Base-by-base conservation (phyloP, 148 eudicot genomes). In the Rhododendron ferrugineum region DNA sequence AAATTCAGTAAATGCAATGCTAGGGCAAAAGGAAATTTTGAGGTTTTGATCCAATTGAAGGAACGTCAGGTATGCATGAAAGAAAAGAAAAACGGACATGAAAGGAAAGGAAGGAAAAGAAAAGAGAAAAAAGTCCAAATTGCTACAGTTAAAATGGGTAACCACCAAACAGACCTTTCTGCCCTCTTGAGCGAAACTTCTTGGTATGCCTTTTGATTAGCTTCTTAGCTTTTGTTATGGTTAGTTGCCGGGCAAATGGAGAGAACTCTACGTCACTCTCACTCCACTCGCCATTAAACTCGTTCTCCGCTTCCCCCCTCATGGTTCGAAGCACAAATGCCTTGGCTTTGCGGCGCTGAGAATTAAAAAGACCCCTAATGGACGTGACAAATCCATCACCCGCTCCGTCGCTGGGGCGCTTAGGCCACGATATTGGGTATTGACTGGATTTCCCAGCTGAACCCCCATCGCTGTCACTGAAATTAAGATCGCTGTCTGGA, bases 301-400 rank as follows among this genome's bases (percentile, higher is more conserved):
- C 99, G 84, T 92, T 92, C 68, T 94, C 98, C 32, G 85, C 94
- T 52, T 97, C 99, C 81, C 98, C 99, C 86, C 99, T 93, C 99
- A 97, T 97, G 84, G 99, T 97, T n/a, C 98, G 94, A 32, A 95
- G 89, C 76, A 95, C 96, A 91, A 97, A 97, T 80, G 95, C 96
- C 93, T 94, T 97, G 85, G 99, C 99, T 89, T 94, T 97, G 60
- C 99, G 94, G 36, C 97, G 96, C 85, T 95, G 97, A 84, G 98
- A 92, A 89, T 89, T 92, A 68, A 97, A 97, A 49, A 97, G 92
- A 34, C 99, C 99, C 86, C 89, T 97, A 84, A 97, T 90, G 46
- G 99, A 97, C 36, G 96, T 94, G 34, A 97, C 99, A 88, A 97
- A 97, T 34, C 97, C 96, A 88, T 97, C 99, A 46, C 99, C 99